Evolutionary conservation across 192 early-diverging fungal species (phyloP), one percentile per base, ranked within the genome.

Genomic region (Coemansia sp.): DNA sequence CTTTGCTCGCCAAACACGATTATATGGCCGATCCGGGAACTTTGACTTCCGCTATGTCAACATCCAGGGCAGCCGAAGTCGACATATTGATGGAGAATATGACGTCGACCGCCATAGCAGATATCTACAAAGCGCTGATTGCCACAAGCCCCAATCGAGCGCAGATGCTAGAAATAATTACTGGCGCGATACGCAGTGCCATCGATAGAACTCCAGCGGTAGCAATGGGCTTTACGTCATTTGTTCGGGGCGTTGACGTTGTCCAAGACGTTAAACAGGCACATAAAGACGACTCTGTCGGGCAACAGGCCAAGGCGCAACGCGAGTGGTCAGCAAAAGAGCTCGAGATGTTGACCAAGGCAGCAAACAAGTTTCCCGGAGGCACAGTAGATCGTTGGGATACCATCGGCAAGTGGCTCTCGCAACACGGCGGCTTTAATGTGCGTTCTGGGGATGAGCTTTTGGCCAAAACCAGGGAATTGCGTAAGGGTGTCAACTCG

Each of bases 361-460:
- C 91, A 19, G 81, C 88, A 46, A 93, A 94, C 63, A 86, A 89
- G 71, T 93, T 89, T 69, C 93, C 92, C 16, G 91, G 91, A 24
- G 93, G 93, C 17, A 90, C 89, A 13, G 77, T 85, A 33, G 75
- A 85, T 36, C 85, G 89, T 24, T 95, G 93, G 93, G 88, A 90
- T 45, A 92, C 86, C 11, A 91, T 95, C 63, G 86, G 90, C 50
- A 87, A 91, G 13, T 93, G 91, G 74, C 84, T 95, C 16, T 88
- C 93, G 24, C 63, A 86, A 33, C 93, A 95, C 67, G 85, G 88
- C 34, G 86, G 88, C 16, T 77, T 88, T 31, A 78, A 86, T 3
- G 59, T 74, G 11, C 86, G 89, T 16, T 75, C 81, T 9, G 69
- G 86, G 21, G 89, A 93, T 17, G 93, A 94, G 53, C 83, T 91